Evolutionary conservation across 106 monocot genomes (phyloP), one percentile per base, ranked within the genome.

Genomic region (Dendrobium catenatum): DNA sequence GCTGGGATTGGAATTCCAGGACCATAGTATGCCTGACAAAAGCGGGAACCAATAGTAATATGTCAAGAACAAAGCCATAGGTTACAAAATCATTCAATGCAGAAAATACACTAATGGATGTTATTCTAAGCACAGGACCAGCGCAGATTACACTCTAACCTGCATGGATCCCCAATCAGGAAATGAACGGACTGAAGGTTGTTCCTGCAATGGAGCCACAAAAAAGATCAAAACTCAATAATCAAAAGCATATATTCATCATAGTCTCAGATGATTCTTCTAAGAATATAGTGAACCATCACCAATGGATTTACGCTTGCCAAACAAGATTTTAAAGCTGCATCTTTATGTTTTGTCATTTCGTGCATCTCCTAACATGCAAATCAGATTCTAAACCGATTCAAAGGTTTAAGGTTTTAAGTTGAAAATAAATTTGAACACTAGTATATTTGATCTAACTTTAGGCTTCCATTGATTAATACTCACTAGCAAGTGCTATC

Each of bases 101-200:
- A 61, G 8, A 58, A 5, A 1, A 54, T 3, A 16, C 9, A 54
- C 16, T 54, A 61, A 61, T 8, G 22, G 61, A 61, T 4, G 22
- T 6, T 6, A 61, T 61, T 61, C 61, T 22, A 22, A 61, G 33
- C 33, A 15, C 55, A 55, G 1, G 18, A 0, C 20, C 22, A 22
- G 22, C 15, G 10, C 51, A 51, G 51, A 51, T 51, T 51, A 51
- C 22, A 6, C 43, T 19, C 33, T 43, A 41, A 91, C 94, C 90
- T 95, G 94, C 87, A 95, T 75, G 31, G 94, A 79, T 75, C 92
- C 81, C 94, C 94, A 95, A 75, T 95, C 94, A 73, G 90, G 92
- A 88, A 84, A 92, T 42, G 90, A 85, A 77, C 85, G 82, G 64
- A 82, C 59, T 20, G 80, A 41, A 37, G 83, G 79, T 76, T 85